Percentiles rank a stretch among this genome's conserved stretches.
Conservation (phyloP, 176 grass and related monocot species). For the Triticum monococcum region DNA sequence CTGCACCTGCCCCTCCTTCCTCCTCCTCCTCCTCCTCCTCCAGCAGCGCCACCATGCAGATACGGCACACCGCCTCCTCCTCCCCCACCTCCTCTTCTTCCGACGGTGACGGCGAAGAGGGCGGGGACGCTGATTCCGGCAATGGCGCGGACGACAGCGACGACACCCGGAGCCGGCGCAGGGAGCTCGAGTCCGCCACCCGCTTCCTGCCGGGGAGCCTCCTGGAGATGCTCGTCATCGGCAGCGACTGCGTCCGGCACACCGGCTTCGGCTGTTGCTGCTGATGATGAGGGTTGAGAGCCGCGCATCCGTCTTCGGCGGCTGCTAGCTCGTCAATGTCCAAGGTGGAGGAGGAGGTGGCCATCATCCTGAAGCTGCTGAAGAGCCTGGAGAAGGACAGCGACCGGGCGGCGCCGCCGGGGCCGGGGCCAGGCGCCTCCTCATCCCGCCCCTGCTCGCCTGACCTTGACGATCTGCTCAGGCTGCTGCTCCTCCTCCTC, state of each 20-base stretch:
- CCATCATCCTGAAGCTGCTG: conserved; percentile 35
- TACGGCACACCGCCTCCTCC: conserved; percentile 72
- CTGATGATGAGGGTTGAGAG: no score
- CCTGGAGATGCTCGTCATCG: background rate
- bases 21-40: conserved; percentile 49
- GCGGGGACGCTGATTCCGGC: background rate
- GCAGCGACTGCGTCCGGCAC: conserved; percentile 42
- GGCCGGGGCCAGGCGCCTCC: background rate
- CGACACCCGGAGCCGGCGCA: background rate
- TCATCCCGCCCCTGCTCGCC: background rate
- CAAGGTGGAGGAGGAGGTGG: background rate
- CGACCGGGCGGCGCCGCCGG: background rate
- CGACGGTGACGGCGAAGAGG: background rate
- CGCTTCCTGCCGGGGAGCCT: conserved; percentile 5
- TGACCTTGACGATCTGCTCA: conserved; percentile 13
- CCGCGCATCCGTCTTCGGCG: background rate
- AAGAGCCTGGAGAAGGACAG: conserved; percentile 53
- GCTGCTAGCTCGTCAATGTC: background rate
- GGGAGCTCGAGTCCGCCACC: conserved; percentile 38
- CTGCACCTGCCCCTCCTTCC: conserved; percentile 21
- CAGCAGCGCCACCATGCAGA: conserved; percentile 55
- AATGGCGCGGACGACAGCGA: background rate
- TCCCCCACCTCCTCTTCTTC: conserved; percentile 34
- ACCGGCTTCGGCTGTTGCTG: background rate
- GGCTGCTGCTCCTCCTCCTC: conserved; percentile 38